Conservation (phyloP, 768 basidiomycete species). For the Calvatia gigantea region DNA sequence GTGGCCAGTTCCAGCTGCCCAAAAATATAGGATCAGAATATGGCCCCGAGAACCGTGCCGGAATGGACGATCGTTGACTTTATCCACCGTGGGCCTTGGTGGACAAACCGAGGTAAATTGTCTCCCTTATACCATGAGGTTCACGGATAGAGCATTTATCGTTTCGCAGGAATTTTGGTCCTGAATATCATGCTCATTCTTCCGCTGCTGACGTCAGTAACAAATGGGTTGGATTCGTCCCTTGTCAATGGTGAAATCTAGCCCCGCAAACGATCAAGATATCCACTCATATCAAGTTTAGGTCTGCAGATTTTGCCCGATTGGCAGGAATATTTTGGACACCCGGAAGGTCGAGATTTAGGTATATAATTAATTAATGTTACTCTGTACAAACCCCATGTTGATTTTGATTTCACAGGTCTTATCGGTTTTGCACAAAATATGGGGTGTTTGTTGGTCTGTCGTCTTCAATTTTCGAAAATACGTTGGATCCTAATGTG, state of each 20-base stretch:
- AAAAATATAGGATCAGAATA: slow-evolving; percentile 8
- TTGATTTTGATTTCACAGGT: slow-evolving; percentile 30
- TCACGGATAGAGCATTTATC: neutral
- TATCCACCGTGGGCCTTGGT: slow-evolving; percentile 58
- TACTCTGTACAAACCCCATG: neutral
- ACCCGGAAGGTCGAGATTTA: slow-evolving; percentile 48
- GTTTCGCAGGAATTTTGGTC: slow-evolving; percentile 45
- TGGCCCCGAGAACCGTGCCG: slow-evolving; percentile 27
- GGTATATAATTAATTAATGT: slow-evolving; percentile 33
- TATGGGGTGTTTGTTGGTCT: slow-evolving; percentile 49
- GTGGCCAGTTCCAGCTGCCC: neutral
- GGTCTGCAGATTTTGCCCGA: slow-evolving; percentile 66
- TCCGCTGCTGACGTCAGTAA: slow-evolving; percentile 60
- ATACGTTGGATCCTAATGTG: neutral
- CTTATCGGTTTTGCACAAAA: slow-evolving; percentile 65
- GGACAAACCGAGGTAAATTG: slow-evolving; percentile 52
- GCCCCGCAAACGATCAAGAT: neutral
- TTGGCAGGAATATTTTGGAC: slow-evolving; percentile 54
- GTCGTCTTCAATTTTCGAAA: slow-evolving; percentile 15
- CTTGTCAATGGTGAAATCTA: slow-evolving; percentile 44
- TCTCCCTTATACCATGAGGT: neutral
- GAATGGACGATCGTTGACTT: slow-evolving; percentile 58
- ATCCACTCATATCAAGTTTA: slow-evolving; percentile 19
- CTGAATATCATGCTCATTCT: slow-evolving; percentile 58
- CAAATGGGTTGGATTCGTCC: slow-evolving; percentile 71